phyloP scores from a whole-genome alignment of 768 basidiomycete genomes.

The Russula sp. region DNA sequence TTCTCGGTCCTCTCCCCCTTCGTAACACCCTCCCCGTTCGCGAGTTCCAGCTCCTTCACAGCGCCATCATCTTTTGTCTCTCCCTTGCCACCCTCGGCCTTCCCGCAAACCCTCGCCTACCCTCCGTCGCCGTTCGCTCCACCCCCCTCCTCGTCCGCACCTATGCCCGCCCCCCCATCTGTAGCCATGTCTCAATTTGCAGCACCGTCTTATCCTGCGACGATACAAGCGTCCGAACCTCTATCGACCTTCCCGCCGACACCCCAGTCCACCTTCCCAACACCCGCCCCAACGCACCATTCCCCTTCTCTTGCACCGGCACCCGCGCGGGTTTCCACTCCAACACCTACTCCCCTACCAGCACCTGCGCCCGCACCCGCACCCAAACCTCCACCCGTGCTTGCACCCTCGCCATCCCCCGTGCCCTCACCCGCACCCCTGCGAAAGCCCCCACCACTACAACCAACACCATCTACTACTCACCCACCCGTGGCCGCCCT shows the following conservation, averaged over 20 bases:
- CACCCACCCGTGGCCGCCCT: neutral
- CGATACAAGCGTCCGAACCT: neutral
- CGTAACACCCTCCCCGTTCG: constrained; percentile 6
- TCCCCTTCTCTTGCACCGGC: neutral
- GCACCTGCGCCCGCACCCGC: neutral
- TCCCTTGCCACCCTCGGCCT: neutral
- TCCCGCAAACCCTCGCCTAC: constrained; percentile 12
- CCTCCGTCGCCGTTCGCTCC: constrained; percentile 18
- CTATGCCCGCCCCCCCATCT: neutral
- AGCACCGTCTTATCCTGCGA: neutral
- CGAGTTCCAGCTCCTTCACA: constrained; percentile 2
- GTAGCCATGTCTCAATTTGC: constrained; percentile 9
- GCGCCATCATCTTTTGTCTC: constrained; percentile 17
- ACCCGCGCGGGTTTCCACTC: neutral
- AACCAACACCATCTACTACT: neutral
- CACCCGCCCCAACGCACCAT: constrained; percentile 3
- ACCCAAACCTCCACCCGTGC: neutral
- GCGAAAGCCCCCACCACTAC: neutral
- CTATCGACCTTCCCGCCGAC: constrained; percentile 7
- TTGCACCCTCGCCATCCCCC: neutral
- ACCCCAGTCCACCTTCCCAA: neutral
- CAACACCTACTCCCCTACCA: neutral
- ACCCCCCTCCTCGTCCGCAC: neutral
- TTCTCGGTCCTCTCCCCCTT: constrained; percentile 18
- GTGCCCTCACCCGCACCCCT: neutral